A percentile compares a stretch with the other conserved stretches of the same genome.
phyloP scores from a whole-genome alignment of 2,329 filamentous ascomycete genomes.

The Endocalyx cinctus region DNA sequence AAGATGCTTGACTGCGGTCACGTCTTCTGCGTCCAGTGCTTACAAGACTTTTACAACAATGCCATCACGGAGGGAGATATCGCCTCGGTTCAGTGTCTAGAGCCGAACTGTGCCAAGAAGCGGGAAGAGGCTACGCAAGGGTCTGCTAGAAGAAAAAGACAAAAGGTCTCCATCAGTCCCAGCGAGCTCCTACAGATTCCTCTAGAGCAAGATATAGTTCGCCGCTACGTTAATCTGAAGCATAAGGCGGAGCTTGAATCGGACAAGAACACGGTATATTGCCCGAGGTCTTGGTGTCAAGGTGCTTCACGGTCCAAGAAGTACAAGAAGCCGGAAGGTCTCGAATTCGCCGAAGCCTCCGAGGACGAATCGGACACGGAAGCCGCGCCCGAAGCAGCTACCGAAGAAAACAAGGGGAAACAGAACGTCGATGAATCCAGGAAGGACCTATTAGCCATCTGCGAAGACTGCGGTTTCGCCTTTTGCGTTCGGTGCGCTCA shows the following conservation, averaged over 20 bases:
- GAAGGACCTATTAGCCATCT: conserved; percentile 69
- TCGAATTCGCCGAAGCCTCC: conserved; percentile 55
- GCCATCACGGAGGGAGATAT: conserved; percentile 85
- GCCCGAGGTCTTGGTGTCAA: conserved; percentile 87
- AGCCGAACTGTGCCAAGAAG: conserved; percentile 71
- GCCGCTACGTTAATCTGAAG: conserved; percentile 83
- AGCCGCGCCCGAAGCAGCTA: conserved; percentile 27
- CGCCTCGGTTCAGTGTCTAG: conserved; percentile 71
- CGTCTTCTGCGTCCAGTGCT: conserved; percentile 84
- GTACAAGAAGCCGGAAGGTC: conserved; percentile 65
- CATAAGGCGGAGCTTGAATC: conserved; percentile 90
- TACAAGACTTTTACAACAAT: conserved; percentile 84
- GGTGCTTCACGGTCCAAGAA: conserved; percentile 75
- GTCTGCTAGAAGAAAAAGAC: conserved; percentile 48
- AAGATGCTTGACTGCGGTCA: conserved; percentile 79
- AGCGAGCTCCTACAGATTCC: conserved; percentile 80
- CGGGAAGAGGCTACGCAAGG: conserved; percentile 33
- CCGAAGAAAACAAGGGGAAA: conserved; percentile 28
- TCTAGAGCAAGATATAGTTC: conserved; percentile 65
- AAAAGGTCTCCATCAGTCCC: conserved; percentile 67
- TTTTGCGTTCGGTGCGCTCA: conserved; percentile 70
- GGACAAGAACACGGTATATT: conserved; percentile 89
- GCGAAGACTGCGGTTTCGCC: conserved; percentile 82
- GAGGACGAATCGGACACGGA: conserved; percentile 46
- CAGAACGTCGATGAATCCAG: conserved; percentile 12